Percentiles rank a stretch among this genome's conserved stretches.
Evolutionary conservation across 768 basidiomycete species (phyloP).

Genomic region (Tricholomella constricta): DNA sequence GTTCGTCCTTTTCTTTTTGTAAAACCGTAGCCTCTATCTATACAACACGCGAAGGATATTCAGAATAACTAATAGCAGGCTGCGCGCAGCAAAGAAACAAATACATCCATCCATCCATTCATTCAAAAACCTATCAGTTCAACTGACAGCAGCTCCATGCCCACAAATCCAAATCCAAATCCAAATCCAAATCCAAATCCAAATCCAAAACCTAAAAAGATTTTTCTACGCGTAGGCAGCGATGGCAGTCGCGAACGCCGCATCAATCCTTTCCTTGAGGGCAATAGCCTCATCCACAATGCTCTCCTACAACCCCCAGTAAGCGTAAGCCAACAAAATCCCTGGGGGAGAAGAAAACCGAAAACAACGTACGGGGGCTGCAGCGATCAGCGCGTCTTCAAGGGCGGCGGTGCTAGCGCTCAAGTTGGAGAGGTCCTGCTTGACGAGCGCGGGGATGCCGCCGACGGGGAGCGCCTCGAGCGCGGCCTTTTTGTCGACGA

Average conservation of each 20-base stretch:
- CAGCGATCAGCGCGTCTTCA: slow-evolving; percentile 18
- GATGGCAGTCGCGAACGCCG: slow-evolving; percentile 27
- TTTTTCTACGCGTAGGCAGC: slow-evolving; percentile 14
- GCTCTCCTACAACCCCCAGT: slow-evolving; percentile 18
- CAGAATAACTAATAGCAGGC: too few species aligned
- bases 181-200: too few species aligned
- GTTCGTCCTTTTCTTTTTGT: too few species aligned
- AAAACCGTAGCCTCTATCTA: too few species aligned
- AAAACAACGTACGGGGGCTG: slow-evolving; percentile 26
- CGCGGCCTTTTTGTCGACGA: slow-evolving; percentile 28
- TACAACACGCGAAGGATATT: too few species aligned
- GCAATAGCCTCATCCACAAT: slow-evolving; percentile 19
- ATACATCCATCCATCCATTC: too few species aligned
- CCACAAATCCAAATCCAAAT: too few species aligned
- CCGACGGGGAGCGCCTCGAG: slow-evolving; percentile 32
- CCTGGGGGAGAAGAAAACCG: too few species aligned
- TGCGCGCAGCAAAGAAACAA: too few species aligned
- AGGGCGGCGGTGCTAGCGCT: slow-evolving; percentile 24
- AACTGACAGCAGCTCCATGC: too few species aligned
- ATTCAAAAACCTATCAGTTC: too few species aligned
- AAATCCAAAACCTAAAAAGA: too few species aligned
- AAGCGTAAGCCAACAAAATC: not conserved
- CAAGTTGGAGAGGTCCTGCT: slow-evolving; percentile 30
- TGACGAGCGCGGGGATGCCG: slow-evolving; percentile 32
- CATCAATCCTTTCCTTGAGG: slow-evolving; percentile 19